Conservation (phyloP, 2,329 filamentous ascomycete species). For the Colletotrichum karsti region DNA sequence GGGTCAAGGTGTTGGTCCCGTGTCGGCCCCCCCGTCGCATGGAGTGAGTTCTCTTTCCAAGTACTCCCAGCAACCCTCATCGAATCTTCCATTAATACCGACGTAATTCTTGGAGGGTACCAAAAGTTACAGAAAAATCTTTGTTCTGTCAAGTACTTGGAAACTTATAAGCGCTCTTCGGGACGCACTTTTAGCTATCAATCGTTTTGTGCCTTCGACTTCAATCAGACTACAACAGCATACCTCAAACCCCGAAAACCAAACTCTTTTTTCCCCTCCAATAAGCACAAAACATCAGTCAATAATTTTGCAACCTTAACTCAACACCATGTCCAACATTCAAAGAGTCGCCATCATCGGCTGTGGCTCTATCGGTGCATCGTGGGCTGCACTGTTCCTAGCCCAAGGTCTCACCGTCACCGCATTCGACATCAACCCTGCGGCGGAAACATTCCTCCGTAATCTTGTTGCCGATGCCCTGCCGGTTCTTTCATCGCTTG, state of each 20-base stretch:
- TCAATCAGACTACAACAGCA: too few relatives aligned
- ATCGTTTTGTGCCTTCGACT: too few relatives aligned
- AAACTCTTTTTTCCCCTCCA: too few relatives aligned
- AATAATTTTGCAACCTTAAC: background rate
- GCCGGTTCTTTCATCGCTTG: conserved; percentile 13
- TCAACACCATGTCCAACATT: conserved; percentile 18
- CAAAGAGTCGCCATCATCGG: conserved; percentile 40
- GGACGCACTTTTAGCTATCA: too few relatives aligned
- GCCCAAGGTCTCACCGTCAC: conserved; percentile 43
- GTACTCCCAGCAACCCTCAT: background rate
- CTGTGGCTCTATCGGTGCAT: conserved; percentile 43
- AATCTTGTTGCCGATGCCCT: conserved; percentile 19
- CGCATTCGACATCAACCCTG: conserved; percentile 48
- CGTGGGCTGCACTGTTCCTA: conserved; percentile 47
- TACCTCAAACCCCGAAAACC: too few relatives aligned
- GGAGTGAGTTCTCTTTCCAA: background rate
- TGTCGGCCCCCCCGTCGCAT: background rate
- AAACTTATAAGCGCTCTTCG: too few relatives aligned
- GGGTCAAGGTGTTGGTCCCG: background rate
- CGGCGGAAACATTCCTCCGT: conserved; percentile 39
- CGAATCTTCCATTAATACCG: background rate
- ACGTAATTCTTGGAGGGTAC: background rate
- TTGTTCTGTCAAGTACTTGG: too few relatives aligned
- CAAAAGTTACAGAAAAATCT: too few relatives aligned
- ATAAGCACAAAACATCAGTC: too few relatives aligned